Percentiles rank a stretch among this genome's conserved stretches.
Conservation (phyloP, 2,329 filamentous ascomycete species). For the Colletotrichum shisoi region DNA sequence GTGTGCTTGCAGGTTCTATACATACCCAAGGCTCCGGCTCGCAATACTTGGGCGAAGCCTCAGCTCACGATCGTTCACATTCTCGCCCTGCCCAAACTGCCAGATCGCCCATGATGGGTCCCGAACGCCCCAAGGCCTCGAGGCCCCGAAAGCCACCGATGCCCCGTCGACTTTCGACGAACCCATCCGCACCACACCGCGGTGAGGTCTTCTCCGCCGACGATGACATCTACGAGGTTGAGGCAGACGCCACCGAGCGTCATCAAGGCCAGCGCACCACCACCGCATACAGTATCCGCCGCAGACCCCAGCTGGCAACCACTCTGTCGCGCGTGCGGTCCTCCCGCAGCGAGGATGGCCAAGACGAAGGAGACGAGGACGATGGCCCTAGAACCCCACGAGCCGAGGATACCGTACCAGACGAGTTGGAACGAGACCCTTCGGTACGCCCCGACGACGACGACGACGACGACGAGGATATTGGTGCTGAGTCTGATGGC, state of each 20-base stretch:
- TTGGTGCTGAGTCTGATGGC: constrained; percentile 70
- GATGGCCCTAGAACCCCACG: constrained; percentile 36
- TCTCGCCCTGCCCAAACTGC: constrained; percentile 48
- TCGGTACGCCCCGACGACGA: constrained; percentile 51
- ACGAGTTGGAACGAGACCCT: constrained; percentile 45
- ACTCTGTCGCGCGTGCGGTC: constrained; percentile 56
- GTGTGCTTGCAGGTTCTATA: constrained; percentile 36
- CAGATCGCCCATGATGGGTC: constrained; percentile 56
- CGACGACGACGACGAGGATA: constrained; percentile 45
- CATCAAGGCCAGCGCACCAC: constrained; percentile 48
- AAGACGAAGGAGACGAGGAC: constrained; percentile 41
- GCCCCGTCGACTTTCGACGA: constrained; percentile 77
- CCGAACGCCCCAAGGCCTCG: constrained; percentile 59
- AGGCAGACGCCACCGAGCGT: constrained; percentile 65
- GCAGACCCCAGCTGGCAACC: constrained; percentile 47
- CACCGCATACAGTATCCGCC: constrained; percentile 46
- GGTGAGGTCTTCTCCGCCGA: constrained; percentile 91
- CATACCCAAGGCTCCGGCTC: constrained; percentile 35
- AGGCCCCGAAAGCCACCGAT: constrained; percentile 76
- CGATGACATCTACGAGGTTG: constrained; percentile 82
- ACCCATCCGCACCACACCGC: constrained; percentile 73
- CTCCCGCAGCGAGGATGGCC: constrained; percentile 45
- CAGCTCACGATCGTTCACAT: constrained; percentile 51
- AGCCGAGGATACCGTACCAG: constrained; percentile 34
- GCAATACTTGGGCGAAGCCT: constrained; percentile 49